These are phyloP conservation scores for Aspergillus avenaceus DNA, from an alignment of 495 filamentous ascomycete species.

Conservation along the genomic window DNA sequence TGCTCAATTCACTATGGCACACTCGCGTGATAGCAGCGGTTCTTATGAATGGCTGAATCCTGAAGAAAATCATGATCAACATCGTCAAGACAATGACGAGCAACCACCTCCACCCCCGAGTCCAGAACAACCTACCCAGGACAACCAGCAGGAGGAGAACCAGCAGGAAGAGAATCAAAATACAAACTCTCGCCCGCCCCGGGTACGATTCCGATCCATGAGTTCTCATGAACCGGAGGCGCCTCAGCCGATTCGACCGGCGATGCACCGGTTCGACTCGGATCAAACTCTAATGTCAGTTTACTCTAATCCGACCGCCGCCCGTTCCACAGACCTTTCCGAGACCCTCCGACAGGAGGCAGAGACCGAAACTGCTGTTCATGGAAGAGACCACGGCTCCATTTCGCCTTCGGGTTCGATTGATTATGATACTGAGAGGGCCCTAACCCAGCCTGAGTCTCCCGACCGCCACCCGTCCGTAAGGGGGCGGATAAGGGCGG, in stretches of 20 bases:
- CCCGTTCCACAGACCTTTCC: slow-evolving; percentile 4
- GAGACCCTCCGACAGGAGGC: neutral
- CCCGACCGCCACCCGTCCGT: slow-evolving; percentile 17
- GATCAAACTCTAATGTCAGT: slow-evolving; percentile 13
- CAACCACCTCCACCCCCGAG: neutral
- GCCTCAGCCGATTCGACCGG: slow-evolving; percentile 6
- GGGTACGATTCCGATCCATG: slow-evolving; percentile 18
- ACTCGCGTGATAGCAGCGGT: neutral
- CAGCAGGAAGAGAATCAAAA: too few species aligned
- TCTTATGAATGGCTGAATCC: neutral
- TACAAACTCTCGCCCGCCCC: neutral
- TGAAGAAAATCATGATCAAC: neutral
- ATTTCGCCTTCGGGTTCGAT: neutral
- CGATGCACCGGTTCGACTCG: slow-evolving; percentile 14
- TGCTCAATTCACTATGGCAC: neutral
- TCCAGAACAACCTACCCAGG: neutral
- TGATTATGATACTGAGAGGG: slow-evolving; percentile 14
- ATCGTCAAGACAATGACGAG: neutral
- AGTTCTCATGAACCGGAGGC: slow-evolving; percentile 7
- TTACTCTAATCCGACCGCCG: slow-evolving; percentile 7
- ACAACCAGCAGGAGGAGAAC: neutral
- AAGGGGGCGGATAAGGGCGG: slow-evolving; percentile 27
- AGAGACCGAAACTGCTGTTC: neutral
- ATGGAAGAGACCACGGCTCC: neutral
- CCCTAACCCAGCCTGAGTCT: slow-evolving; percentile 5